phyloP scores from a whole-genome alignment of 495 filamentous ascomycete species.

The Penicillium coprophilum region DNA sequence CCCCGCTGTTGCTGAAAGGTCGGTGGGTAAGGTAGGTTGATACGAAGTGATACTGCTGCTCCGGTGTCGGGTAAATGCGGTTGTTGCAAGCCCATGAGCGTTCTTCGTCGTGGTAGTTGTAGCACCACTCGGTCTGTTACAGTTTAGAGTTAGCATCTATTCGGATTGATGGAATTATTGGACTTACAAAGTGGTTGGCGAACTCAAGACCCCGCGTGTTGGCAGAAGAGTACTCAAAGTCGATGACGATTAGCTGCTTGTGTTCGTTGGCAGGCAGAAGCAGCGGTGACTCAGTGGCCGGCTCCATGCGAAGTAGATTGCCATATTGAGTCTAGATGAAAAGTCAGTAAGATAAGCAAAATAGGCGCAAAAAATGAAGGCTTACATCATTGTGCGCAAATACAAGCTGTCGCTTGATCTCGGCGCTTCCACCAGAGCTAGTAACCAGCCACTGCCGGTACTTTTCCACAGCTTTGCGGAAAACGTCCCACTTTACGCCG shows the following conservation, averaged over 20 bases:
- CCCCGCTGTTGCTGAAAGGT: constrained; percentile 53
- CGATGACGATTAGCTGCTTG: constrained; percentile 93
- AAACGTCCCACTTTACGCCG: constrained; percentile 79
- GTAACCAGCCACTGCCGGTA: constrained; percentile 73
- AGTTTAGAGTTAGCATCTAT: constrained; percentile 10
- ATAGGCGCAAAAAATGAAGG: constrained; percentile 11
- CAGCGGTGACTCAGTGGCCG: constrained; percentile 80
- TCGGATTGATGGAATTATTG: background rate
- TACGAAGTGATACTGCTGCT: constrained; percentile 83
- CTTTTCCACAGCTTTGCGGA: constrained; percentile 70
- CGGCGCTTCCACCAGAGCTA: constrained; percentile 64
- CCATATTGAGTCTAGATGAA: constrained; percentile 85
- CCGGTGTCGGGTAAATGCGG: constrained; percentile 68
- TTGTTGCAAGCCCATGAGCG: constrained; percentile 65
- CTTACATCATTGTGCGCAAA: constrained; percentile 98
- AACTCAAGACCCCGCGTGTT: constrained; percentile 89
- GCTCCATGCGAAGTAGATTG: constrained; percentile 89
- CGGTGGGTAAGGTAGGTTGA: constrained; percentile 81
- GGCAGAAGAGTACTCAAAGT: constrained; percentile 96
- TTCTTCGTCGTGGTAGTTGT: constrained; percentile 82
- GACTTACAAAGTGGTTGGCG: constrained; percentile 88
- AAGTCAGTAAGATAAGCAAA: constrained; percentile 16
- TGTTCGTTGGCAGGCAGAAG: constrained; percentile 87
- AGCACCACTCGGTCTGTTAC: constrained; percentile 82
- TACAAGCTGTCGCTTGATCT: constrained; percentile 71